Base-by-base conservation (phyloP, 1,139 yeast species). In the Wickerhamomyces sp. region DNA sequence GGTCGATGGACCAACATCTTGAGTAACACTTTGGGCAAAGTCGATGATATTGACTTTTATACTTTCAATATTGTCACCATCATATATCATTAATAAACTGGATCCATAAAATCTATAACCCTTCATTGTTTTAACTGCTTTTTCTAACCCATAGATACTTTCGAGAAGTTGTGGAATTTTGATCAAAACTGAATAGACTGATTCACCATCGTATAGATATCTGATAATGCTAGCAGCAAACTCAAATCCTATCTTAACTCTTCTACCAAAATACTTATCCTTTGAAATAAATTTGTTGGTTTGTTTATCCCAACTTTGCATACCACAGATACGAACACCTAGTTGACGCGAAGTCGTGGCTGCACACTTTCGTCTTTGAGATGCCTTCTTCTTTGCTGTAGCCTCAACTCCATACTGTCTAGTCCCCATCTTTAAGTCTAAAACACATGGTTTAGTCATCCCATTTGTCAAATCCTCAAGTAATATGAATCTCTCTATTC, bases 381-480 rank as follows among this genome's bases (percentile, higher is more conserved):
- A 87, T 45, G 68, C 64, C 61, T 84, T 88, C 65, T 94, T 94
- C 45, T 79, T 71, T 13, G 68, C 65, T 10, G 75, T 73, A 0
- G 98, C 98, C 55, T 89, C 96, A 14, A 91, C 84, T n/a, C 99
- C 99, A 58, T 93, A 93, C 65, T 94, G 99, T 45, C 99, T 75
- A 0, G 99, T 91, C 1, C 99, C 99, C 98, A 94, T 93, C 63
- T 94, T 94, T 55, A 94, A 73, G 65, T 94, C 99, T 48, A 94
- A 70, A 1, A 93, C 98, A 62, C 97, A 90, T 0, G 99, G 98
- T 50, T 76, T 77, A 33, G 67, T 71, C 83, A 93, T 79, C 33
- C 89, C 88, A 43, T 83, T 76, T 0, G 98, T 91, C 45, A 94
- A 69, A 66, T 94, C 99, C 61, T 94, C 99, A 45, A 91, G 71